Evolutionary conservation across 2,329 filamentous ascomycete species (phyloP).

Genomic region (Dryadomyces quercivorus): DNA sequence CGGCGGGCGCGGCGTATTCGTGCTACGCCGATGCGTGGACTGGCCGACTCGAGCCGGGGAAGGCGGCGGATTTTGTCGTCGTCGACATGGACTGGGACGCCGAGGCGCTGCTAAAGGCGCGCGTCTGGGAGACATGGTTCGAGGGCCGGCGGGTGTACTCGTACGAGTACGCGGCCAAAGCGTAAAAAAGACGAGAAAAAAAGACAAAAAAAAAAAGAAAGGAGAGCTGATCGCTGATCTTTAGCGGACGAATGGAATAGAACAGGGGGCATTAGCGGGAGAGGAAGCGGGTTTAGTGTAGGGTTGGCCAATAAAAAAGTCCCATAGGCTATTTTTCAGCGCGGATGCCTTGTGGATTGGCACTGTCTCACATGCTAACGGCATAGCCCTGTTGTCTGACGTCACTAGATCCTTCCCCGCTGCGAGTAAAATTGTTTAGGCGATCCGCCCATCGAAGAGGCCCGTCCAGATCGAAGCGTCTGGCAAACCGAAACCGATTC

Average conservation of each 20-base stretch:
- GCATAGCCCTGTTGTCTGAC: neutral
- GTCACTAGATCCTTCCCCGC: neutral
- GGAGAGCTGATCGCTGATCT: neutral
- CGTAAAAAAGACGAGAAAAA: neutral
- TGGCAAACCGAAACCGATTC: too few relatives aligned
- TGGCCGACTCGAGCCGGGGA: conserved; percentile 38
- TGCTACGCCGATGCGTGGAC: conserved; percentile 43
- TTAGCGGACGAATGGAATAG: too few relatives aligned
- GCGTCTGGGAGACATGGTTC: conserved; percentile 41
- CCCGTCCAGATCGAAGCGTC: too few relatives aligned
- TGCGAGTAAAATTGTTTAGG: neutral
- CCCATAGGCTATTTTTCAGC: neutral
- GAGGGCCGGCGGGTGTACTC: conserved; percentile 29
- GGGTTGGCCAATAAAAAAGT: too few relatives aligned
- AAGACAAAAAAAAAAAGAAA: neutral
- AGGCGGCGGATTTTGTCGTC: conserved; percentile 45
- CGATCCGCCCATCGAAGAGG: too few relatives aligned
- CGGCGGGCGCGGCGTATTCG: conserved; percentile 42
- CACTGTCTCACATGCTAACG: neutral
- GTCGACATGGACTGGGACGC: conserved; percentile 38
- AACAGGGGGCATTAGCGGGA: too few relatives aligned
- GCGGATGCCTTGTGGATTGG: neutral
- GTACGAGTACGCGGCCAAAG: neutral
- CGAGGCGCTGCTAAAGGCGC: conserved; percentile 31
- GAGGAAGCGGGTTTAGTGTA: too few relatives aligned